These are phyloP conservation scores for Ambrosia artemisiifolia DNA, from an alignment of 129 eudicot species.

Conservation along the genomic window DNA sequence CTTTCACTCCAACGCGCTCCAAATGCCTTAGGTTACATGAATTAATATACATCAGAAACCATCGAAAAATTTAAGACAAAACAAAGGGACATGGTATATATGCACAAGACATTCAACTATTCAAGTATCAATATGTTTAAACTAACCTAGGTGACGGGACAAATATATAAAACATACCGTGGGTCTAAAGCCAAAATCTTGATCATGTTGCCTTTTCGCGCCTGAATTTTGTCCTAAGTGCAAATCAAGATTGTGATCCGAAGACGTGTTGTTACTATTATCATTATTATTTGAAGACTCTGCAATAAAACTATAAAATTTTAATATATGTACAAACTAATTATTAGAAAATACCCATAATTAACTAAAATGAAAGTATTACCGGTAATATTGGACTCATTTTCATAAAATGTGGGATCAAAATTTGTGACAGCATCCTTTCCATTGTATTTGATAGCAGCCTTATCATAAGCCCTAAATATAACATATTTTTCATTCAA, in stretches of 20 bases:
- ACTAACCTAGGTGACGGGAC: no score
- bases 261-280: slow-evolving; percentile 17
- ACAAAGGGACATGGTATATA: not conserved
- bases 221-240: slow-evolving; percentile 55
- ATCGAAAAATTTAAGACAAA: not conserved
- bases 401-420: slow-evolving; percentile 68
- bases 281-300: slow-evolving; percentile 30
- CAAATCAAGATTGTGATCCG: slow-evolving; percentile 73
- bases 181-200: slow-evolving; percentile 40
- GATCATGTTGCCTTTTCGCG: slow-evolving; percentile 28
- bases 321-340: not conserved
- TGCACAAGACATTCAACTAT: not conserved
- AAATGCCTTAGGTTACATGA: slow-evolving; percentile 21
- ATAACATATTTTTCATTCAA: slow-evolving; percentile 1
- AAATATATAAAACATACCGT: slow-evolving; percentile 33
- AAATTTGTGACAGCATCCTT: slow-evolving; percentile 91
- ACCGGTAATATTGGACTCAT: slow-evolving; percentile 54
- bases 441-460: slow-evolving; percentile 82
- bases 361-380: not conserved
- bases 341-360: not conserved
- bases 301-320: slow-evolving; percentile 12
- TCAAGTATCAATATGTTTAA: not conserved
- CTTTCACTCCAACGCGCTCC: slow-evolving; percentile 34
- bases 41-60: not conserved
- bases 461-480: slow-evolving; percentile 85